A percentile compares a stretch with the other conserved stretches of the same genome.
Conservation (phyloP, 2,329 filamentous ascomycete genomes). For the Aureobasidium subglaciale region DNA sequence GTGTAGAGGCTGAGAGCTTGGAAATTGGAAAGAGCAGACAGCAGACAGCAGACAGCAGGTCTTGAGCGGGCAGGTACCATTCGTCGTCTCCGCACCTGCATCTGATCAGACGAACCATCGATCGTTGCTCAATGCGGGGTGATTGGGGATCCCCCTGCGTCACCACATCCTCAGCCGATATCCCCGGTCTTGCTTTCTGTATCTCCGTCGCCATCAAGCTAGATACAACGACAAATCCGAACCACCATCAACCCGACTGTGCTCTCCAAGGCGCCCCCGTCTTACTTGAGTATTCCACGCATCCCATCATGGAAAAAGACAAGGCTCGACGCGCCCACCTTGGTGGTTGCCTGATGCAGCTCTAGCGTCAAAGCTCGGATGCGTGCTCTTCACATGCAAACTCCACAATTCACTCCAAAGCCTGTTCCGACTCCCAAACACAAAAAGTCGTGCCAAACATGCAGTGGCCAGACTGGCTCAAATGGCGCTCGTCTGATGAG, state of each 20-base stretch:
- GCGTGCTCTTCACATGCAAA: neutral
- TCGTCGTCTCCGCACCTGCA: neutral
- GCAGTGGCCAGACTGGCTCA: conserved; percentile 20
- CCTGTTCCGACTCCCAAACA: neutral
- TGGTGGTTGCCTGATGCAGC: neutral
- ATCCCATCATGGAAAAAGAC: neutral
- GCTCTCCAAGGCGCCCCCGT: neutral
- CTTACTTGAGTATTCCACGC: neutral
- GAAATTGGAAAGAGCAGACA: too few species aligned
- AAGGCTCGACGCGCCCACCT: neutral
- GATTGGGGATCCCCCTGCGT: conserved; percentile 3
- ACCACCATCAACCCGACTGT: neutral
- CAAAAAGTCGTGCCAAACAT: conserved; percentile 8
- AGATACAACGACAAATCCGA: neutral
- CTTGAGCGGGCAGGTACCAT: conserved; percentile 3
- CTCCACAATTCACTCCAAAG: neutral
- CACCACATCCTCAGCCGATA: neutral
- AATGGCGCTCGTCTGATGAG: conserved; percentile 20
- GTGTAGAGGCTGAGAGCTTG: neutral
- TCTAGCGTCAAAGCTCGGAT: conserved; percentile 1
- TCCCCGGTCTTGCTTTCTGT: neutral
- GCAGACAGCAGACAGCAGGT: neutral
- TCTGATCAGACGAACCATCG: neutral
- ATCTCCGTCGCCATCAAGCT: neutral
- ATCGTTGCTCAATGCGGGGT: conserved; percentile 2